Conservation (phyloP, 73 alveolate species). For the Loxodes magnus region DNA sequence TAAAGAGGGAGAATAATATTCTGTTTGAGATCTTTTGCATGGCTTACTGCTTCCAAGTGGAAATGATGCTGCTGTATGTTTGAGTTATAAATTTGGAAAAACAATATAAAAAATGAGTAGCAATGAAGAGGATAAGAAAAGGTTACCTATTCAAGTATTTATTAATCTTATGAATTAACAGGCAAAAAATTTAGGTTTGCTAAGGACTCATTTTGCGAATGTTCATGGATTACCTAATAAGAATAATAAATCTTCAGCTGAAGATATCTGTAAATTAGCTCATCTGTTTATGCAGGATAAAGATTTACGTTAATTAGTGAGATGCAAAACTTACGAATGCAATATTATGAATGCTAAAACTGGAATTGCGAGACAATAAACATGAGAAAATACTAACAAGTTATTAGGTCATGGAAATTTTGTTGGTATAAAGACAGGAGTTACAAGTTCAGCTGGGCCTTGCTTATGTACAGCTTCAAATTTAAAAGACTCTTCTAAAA, state of each 20-base stretch:
- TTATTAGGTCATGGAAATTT: conserved; percentile 53
- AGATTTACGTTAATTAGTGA: background rate
- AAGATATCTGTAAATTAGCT: background rate
- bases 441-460: conserved; percentile 83
- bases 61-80: conserved; percentile 47
- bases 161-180: conserved; percentile 32
- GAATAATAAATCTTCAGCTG: conserved; percentile 22
- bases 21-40: conserved; percentile 27
- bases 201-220: conserved; percentile 26
- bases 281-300: background rate
- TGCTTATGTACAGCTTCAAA: conserved; percentile 64
- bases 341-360: background rate
- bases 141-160: conserved; percentile 1
- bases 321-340: background rate
- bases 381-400: conserved; percentile 69
- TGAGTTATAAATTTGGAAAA: conserved; percentile 1
- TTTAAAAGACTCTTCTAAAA: conserved; percentile 32
- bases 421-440: conserved; percentile 77
- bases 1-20: conserved; percentile 21
- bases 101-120: background rate
- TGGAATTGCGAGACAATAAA: conserved; percentile 12
- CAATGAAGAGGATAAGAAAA: background rate
- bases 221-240: conserved; percentile 39
- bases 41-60: conserved; percentile 58
- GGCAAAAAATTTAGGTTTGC: conserved; percentile 25